phyloP scores from a whole-genome alignment of 2,329 filamentous ascomycete genomes.

The Fusarium coicis region DNA sequence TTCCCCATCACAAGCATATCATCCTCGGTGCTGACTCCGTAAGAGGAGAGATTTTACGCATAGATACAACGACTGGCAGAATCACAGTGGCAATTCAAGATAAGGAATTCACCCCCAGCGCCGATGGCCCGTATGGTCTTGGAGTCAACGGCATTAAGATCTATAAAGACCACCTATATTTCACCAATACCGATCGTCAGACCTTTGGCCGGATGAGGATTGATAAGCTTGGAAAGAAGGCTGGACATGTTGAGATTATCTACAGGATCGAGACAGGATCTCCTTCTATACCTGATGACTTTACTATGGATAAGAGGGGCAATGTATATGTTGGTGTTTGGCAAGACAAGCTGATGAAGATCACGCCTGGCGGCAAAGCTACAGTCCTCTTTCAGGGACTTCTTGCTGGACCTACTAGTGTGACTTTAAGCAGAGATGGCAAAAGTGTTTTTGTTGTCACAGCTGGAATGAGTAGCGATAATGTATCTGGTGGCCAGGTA shows the following conservation, averaged over 20 bases:
- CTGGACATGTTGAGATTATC: not conserved
- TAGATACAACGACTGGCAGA: not conserved
- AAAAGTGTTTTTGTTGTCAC: conserved; percentile 4
- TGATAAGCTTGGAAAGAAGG: not conserved
- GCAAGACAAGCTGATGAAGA: not conserved
- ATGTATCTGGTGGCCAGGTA: conserved; percentile 4
- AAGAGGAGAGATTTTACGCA: not conserved
- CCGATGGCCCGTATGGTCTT: not conserved
- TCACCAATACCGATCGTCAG: not conserved
- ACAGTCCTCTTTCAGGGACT: not conserved
- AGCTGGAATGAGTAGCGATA: not conserved
- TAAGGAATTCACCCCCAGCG: not conserved
- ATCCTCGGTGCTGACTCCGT: conserved; percentile 10
- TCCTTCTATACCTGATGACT: not conserved
- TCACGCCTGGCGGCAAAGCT: not conserved
- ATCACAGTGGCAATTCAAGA: not conserved
- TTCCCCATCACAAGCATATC: not conserved
- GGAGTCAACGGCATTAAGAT: conserved; percentile 19
- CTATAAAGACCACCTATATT: not conserved
- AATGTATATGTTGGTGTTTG: not conserved
- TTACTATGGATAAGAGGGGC: not conserved
- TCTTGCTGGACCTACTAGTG: not conserved
- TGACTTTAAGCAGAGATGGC: not conserved
- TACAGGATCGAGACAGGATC: not conserved
- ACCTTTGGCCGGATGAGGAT: not conserved